Evolutionary conservation across 2,329 filamentous ascomycete species (phyloP), one percentile per base, ranked within the genome.

Genomic region (Penicillium sumatraense): DNA sequence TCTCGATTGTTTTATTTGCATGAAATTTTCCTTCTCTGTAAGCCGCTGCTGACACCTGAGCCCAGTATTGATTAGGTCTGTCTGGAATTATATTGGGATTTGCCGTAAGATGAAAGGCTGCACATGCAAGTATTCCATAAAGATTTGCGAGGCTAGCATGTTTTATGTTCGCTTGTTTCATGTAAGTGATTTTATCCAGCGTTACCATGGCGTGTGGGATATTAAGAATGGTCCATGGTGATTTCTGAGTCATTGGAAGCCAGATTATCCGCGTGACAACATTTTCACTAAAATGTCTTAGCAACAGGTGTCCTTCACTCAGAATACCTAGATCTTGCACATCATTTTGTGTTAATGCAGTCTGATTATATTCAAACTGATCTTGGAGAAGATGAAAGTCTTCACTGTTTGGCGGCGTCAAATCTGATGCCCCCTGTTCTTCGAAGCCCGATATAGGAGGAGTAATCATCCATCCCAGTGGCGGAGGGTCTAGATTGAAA

Each of bases 261-360:
- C 64, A 53, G 29, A 57, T 62, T 21, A 63, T 41, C 5, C 64
- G 51, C 21, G 65, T 60, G 51, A 65, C 64, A 11, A 68, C 56
- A 38, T 66, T 57, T 33, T 68, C 59, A 26, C 40, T 21, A 26
- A 51, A 51, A 20, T 27, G 18, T 16, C 41, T 42, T 5, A 51
- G 16, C 5, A 57, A 38, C 3, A 47, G 33, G 2, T 13, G 33
- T 18, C 33, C 33, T n/a, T 36, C 33, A 6, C 14, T n/a, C 2
- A 36, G 33, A 14, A 36, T 36, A 36, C 18, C 33, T 6, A 41
- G 29, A 18, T n/a, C 16, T 18, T 36, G 14, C 14, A 18, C 8
- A 7, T 36, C 14, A 36, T 36, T 18, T 18, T 14, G 33, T 8
- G 33, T 16, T n/a, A 36, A 18, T 18, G 8, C n/a, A 1, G 33